Base-by-base conservation (phyloP, 164 flowering plant genomes). In the Protea cynaroides region DNA sequence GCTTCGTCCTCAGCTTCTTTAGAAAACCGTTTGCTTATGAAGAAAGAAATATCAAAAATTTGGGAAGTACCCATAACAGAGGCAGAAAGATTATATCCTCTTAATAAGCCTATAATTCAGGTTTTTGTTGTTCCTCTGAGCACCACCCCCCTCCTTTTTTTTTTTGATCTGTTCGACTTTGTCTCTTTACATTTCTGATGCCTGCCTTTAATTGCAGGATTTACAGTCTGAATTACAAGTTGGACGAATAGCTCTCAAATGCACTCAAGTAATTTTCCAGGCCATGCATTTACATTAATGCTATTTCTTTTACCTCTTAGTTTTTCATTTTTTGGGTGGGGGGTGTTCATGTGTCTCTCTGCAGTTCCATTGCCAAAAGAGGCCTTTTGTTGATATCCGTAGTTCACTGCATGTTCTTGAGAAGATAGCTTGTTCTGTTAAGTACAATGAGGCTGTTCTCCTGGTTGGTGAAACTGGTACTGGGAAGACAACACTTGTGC, bases 401-500 rank as follows among this genome's bases (percentile, higher is more conserved):
- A 82, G 81, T 75, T 88, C 92, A 34, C 60, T 86, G 29, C 82
- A 80, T 71, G 58, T 81, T 38, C 88, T 95, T 71, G 99, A 95
- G 78, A 86, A 77, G 69, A 82, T 95, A 70, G 94, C 99, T 66
- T 76, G 86, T 69, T 88, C 97, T 74, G 86, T 88, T 37, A 83
- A 83, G 77, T 80, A 63, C 61, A 95, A 92, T 74, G 99, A 95
- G 80, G 89, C 99, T 58, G 89, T 92, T 60, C 92, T 95, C 18
- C 75, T 95, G 82, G 97, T 95, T 75, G 99, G 99, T 76, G 99
- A 95, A 78, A 95, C 99, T 69, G 99, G 99, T 67, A 92, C 97
- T 22, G 99, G 99, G 50, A 95, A 95, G 73, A 95, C 99, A 46
- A 95, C 99, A 0, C 85, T 95, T 71, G 99, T 95, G 24, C 99